phyloP scores from a whole-genome alignment of 2,329 filamentous ascomycete genomes.

The Phialophora tarda region DNA sequence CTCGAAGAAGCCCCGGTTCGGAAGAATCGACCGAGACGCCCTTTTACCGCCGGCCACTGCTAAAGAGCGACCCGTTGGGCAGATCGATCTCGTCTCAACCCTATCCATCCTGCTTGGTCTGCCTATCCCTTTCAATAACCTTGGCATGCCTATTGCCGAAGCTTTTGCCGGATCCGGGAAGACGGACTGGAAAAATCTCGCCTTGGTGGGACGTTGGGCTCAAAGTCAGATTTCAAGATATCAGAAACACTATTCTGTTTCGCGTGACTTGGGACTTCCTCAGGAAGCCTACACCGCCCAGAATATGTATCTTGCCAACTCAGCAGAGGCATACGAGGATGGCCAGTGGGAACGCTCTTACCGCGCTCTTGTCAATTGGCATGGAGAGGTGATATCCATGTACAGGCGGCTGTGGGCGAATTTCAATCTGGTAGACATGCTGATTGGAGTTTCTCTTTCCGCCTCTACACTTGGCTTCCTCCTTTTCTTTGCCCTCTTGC shows the following conservation, averaged over 20 bases:
- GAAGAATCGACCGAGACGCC: constrained; percentile 69
- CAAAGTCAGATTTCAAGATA: constrained; percentile 89
- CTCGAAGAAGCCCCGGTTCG: constrained; percentile 84
- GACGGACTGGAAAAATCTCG: constrained; percentile 75
- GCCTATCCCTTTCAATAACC: constrained; percentile 94
- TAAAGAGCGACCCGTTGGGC: constrained; percentile 75
- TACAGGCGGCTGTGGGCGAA: constrained; percentile 89
- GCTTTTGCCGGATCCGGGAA: constrained; percentile 67
- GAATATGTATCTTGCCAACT: constrained; percentile 39
- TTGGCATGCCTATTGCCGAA: constrained; percentile 91
- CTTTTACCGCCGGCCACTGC: constrained; percentile 69
- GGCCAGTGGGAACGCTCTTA: constrained; percentile 51
- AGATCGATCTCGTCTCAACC: constrained; percentile 96
- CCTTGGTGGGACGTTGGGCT: constrained; percentile 74
- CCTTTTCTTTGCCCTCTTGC: constrained; percentile 71
- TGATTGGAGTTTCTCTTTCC: constrained; percentile 75
- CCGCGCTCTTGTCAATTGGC: constrained; percentile 72
- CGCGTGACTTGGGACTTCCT: constrained; percentile 33
- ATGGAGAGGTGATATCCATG: constrained; percentile 74
- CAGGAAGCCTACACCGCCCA: constrained; percentile 27
- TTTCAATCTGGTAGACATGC: constrained; percentile 87
- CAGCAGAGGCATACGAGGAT: constrained; percentile 16
- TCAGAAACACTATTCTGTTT: constrained; percentile 75
- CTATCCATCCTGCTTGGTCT: constrained; percentile 84
- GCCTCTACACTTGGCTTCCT: constrained; percentile 70